Evolutionary conservation across 75 land plant genomes (phyloP).

Genomic region (Isoetes taiwanensis): DNA sequence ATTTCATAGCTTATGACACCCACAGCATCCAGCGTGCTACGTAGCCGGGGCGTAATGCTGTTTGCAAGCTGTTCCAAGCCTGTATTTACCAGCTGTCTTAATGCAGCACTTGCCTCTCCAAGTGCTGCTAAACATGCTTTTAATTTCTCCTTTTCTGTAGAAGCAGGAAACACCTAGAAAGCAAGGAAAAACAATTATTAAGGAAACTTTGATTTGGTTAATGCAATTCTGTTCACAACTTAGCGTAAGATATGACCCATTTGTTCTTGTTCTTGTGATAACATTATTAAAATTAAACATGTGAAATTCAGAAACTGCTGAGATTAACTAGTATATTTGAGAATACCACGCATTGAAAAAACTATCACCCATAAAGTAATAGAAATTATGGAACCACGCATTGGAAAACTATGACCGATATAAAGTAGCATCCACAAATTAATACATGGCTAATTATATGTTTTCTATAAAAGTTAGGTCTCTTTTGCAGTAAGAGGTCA

Average conservation of each 20-base stretch:
- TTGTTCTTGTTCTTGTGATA: too few relatives aligned
- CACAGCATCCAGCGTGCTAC: conserved; percentile 62
- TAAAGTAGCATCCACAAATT: too few relatives aligned
- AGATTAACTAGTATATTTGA: background rate
- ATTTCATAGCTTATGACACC: conserved; percentile 78
- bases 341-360: too few relatives aligned
- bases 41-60: conserved; percentile 61
- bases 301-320: background rate
- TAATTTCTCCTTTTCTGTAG: conserved; percentile 68
- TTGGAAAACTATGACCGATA: too few relatives aligned
- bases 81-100: conserved; percentile 48
- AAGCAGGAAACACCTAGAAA: conserved; percentile 62
- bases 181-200: background rate
- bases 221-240: background rate
- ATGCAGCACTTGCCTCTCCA: conserved; percentile 56
- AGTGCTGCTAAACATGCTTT: conserved; percentile 73
- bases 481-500: too few relatives aligned
- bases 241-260: background rate
- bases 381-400: too few relatives aligned
- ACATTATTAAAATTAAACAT: background rate
- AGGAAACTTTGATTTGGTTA: too few relatives aligned
- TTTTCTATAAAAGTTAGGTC: too few relatives aligned
- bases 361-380: too few relatives aligned
- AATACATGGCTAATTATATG: too few relatives aligned
- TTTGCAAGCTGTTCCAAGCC: conserved; percentile 75